A percentile compares a stretch with the other conserved stretches of the same genome.
These are phyloP conservation scores for Scolecobasidium constrictum DNA, from an alignment of 2,329 filamentous ascomycete species.

Conservation along the genomic window DNA sequence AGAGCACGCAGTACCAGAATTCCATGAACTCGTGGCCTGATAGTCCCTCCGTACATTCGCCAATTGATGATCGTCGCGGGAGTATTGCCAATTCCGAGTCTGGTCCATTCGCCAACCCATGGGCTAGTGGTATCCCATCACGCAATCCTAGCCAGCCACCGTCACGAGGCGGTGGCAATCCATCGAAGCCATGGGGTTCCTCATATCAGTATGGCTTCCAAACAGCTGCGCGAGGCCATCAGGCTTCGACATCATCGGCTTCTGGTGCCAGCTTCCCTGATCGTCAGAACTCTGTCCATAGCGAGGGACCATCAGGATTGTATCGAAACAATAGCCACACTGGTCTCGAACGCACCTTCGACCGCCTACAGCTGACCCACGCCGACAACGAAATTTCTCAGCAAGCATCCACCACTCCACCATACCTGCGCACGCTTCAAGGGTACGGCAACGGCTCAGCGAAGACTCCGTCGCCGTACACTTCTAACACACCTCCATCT, in stretches of 20 bases:
- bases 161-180: constrained; percentile 40
- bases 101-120: no score
- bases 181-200: no score
- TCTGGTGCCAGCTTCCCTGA: constrained; percentile 28
- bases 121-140: constrained; percentile 37
- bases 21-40: constrained; percentile 22
- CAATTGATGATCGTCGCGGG: constrained; percentile 30
- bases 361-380: no score
- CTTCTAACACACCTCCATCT: no score
- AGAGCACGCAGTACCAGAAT: constrained; percentile 18
- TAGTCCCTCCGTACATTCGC: constrained; percentile 25
- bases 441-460: no score
- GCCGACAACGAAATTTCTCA: no score
- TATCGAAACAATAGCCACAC: constrained; percentile 1
- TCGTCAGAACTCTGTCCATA: constrained; percentile 27
- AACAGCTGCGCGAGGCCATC: constrained; percentile 28
- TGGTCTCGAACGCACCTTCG: no score
- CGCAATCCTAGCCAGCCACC: constrained; percentile 46
- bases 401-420: no score
- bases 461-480: no score
- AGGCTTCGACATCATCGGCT: constrained; percentile 38
- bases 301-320: constrained; percentile 25
- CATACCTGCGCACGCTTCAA: no score
- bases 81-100: constrained; percentile 30
- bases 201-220: no score